phyloP scores from a whole-genome alignment of 306 rosid genomes.

The Boehmeria nivea region DNA sequence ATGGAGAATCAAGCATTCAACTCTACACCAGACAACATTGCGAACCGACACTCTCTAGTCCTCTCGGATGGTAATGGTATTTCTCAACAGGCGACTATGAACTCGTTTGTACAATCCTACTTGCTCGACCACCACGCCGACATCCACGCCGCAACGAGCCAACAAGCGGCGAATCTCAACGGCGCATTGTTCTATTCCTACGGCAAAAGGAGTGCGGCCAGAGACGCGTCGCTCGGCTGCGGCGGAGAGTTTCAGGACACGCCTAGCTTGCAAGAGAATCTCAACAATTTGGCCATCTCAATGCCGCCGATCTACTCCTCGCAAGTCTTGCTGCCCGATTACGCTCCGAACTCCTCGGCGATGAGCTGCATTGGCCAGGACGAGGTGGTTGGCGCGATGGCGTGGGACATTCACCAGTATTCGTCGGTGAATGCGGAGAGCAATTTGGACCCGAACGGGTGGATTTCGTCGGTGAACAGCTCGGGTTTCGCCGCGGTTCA shows the following conservation, averaged over 20 bases:
- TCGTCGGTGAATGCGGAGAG: constrained; percentile 12
- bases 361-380: constrained; percentile 28
- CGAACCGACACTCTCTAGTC: constrained; percentile 24
- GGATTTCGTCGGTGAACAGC: constrained; percentile 45
- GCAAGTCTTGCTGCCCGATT: constrained; percentile 28
- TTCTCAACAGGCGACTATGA: constrained; percentile 32
- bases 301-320: constrained; percentile 29
- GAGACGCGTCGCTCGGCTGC: constrained; percentile 34
- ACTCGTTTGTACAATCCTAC: constrained; percentile 40
- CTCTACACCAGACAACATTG: constrained; percentile 27
- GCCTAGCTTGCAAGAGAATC: constrained; percentile 40
- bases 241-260: constrained; percentile 33
- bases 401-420: constrained; percentile 32
- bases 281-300: constrained; percentile 34
- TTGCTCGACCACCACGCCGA: constrained; percentile 35
- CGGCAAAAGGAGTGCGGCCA: constrained; percentile 19
- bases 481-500: constrained; percentile 30
- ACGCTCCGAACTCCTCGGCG: constrained; percentile 32
- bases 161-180: constrained; percentile 12
- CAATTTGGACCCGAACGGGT: constrained; percentile 39
- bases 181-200: constrained; percentile 31
- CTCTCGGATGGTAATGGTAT: constrained; percentile 33
- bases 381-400: constrained; percentile 28
- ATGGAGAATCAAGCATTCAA: constrained; percentile 42
- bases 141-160: constrained; percentile 17